These are phyloP conservation scores for Eucalyptus regnans DNA, from an alignment of 345 rosid genomes.

Conservation along the genomic window DNA sequence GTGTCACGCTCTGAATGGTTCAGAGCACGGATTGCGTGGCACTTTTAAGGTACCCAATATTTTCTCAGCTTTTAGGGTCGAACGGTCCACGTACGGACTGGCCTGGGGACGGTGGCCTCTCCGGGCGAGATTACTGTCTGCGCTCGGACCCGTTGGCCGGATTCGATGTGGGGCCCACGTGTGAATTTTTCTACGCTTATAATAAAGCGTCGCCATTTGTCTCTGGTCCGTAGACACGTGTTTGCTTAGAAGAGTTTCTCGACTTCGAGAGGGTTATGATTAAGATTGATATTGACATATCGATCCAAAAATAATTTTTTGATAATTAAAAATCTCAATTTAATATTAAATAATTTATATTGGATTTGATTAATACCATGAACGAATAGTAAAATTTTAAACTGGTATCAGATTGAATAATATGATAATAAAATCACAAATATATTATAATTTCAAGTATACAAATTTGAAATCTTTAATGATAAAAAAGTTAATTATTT, in stretches of 20 bases:
- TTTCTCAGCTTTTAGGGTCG: background rate
- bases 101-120: background rate
- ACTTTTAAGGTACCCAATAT: too few species aligned
- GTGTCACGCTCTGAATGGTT: too few species aligned
- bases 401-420: rapidly evolving
- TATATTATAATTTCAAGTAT: too few species aligned
- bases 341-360: too few species aligned
- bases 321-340: too few species aligned
- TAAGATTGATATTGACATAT: too few species aligned
- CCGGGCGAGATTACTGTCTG: background rate
- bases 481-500: rapidly evolving
- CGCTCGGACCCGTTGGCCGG: rapidly evolving
- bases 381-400: rapidly evolving
- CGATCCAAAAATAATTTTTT: too few species aligned
- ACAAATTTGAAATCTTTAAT: too few species aligned
- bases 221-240: rapidly evolving
- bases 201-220: background rate
- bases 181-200: background rate
- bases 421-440: too few species aligned
- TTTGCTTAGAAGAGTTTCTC: background rate
- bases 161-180: background rate
- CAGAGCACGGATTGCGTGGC: too few species aligned
- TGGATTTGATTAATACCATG: rapidly evolving
- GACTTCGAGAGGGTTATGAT: background rate
- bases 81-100: background rate